phyloP scores from a whole-genome alignment of 768 basidiomycete species.

The Phanerochaete carnosa region DNA sequence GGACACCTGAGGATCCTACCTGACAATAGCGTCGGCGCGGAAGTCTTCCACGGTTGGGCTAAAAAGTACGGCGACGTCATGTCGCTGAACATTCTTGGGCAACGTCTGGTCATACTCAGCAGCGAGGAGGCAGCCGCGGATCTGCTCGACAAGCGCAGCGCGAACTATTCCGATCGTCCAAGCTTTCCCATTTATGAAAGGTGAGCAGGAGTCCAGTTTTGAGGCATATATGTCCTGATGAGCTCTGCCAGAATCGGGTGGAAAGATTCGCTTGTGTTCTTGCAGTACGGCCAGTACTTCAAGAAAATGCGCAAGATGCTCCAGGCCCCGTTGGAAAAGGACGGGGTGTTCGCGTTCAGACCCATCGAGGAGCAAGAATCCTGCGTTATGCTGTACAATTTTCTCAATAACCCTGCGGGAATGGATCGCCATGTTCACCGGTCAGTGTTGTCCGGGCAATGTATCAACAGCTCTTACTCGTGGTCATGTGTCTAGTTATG shows the following conservation, averaged over 20 bases:
- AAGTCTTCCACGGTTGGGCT: constrained; percentile 30
- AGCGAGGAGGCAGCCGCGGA: constrained; percentile 28
- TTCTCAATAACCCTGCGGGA: constrained; percentile 25
- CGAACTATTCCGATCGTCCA: constrained; percentile 36
- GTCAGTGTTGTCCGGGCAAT: not conserved
- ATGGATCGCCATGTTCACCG: constrained; percentile 13
- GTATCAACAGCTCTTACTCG: not conserved
- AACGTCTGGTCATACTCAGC: constrained; percentile 31
- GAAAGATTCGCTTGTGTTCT: constrained; percentile 14
- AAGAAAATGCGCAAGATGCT: constrained; percentile 14
- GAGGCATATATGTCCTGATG: not conserved
- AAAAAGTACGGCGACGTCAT: constrained; percentile 33
- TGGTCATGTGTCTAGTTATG: constrained; percentile 6
- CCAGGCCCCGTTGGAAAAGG: constrained; percentile 1
- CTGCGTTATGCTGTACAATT: constrained; percentile 20
- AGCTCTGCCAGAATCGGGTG: constrained; percentile 15
- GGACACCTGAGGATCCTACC: constrained; percentile 36
- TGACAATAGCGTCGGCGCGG: constrained; percentile 18
- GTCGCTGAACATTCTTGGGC: constrained; percentile 30
- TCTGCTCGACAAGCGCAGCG: constrained; percentile 34
- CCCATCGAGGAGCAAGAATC: constrained; percentile 25
- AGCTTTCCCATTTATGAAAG: constrained; percentile 22
- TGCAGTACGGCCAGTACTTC: constrained; percentile 18
- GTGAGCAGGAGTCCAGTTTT: not conserved
- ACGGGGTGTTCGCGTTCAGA: constrained; percentile 15